A percentile compares a stretch with the other conserved stretches of the same genome.
Conservation (phyloP, 176 grass and related monocot species). For the Otatea glauca region DNA sequence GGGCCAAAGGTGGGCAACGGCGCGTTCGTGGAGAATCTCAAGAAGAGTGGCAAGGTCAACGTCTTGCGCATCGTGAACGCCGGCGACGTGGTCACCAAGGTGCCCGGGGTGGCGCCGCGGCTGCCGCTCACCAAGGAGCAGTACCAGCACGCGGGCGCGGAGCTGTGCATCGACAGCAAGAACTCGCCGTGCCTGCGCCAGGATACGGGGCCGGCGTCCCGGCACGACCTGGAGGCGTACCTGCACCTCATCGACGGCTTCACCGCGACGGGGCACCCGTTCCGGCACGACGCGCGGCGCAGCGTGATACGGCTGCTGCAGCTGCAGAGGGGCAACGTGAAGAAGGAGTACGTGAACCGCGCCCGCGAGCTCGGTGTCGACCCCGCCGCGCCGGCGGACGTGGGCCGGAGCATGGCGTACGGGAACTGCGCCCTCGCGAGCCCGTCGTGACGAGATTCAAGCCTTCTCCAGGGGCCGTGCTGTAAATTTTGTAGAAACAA, state of each 20-base stretch:
- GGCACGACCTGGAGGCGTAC: conserved; percentile 94
- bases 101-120: conserved; percentile 58
- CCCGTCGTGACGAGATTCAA: conserved; percentile 43
- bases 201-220: conserved; percentile 64
- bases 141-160: conserved; percentile 72
- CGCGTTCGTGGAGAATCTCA: conserved; percentile 62
- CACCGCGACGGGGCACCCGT: conserved; percentile 66
- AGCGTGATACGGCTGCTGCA: conserved; percentile 73
- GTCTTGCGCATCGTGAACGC: conserved; percentile 84
- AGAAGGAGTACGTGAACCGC: conserved; percentile 81
- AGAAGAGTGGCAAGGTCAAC: conserved; percentile 54
- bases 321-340: conserved; percentile 70
- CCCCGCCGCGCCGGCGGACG: conserved; percentile 55
- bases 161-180: conserved; percentile 72
- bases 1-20: conserved; percentile 82
- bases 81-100: conserved; percentile 80
- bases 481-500: conserved; percentile 51
- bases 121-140: conserved; percentile 50
- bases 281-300: conserved; percentile 69
- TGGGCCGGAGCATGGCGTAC: conserved; percentile 44
- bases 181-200: conserved; percentile 80
- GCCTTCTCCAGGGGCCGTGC: neutral
- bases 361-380: conserved; percentile 60
- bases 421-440: conserved; percentile 57
- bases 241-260: conserved; percentile 94